phyloP scores from a whole-genome alignment of 1,284 basidiomycete species.

The Caloboletus inedulis region DNA sequence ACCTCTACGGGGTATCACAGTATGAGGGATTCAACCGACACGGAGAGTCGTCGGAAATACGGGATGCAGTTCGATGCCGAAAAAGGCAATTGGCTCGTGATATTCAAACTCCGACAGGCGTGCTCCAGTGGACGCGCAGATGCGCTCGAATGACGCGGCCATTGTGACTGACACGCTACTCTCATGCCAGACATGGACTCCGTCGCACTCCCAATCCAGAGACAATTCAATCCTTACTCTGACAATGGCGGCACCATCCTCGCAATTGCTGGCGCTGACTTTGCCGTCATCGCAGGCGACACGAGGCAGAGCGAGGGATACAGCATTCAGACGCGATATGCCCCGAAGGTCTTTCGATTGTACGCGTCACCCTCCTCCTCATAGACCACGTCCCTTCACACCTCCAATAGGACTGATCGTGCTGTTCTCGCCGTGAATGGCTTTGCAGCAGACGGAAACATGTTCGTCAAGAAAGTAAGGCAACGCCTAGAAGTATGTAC shows the following conservation, averaged over 20 bases:
- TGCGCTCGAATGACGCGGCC: slow-evolving; percentile 25
- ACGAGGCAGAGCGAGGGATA: slow-evolving; percentile 94
- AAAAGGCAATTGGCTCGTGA: neutral
- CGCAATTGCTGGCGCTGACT: slow-evolving; percentile 89
- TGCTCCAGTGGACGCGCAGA: neutral
- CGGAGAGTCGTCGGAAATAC: too few species aligned
- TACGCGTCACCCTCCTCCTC: slow-evolving; percentile 33
- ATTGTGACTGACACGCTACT: too few species aligned
- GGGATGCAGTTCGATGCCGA: too few species aligned
- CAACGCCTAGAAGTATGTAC: slow-evolving; percentile 81
- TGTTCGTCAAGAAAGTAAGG: slow-evolving; percentile 93
- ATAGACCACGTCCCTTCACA: slow-evolving; percentile 2
- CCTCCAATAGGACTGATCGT: slow-evolving; percentile 73
- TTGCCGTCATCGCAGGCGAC: slow-evolving; percentile 91
- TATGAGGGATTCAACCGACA: too few species aligned
- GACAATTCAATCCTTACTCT: slow-evolving; percentile 82
- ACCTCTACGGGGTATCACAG: too few species aligned
- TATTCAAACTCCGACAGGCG: slow-evolving; percentile 7
- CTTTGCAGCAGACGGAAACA: slow-evolving; percentile 92
- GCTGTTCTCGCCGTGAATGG: slow-evolving; percentile 92
- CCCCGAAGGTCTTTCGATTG: slow-evolving; percentile 87
- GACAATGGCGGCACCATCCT: slow-evolving; percentile 94
- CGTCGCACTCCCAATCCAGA: slow-evolving; percentile 48
- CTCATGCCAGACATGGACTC: slow-evolving; percentile 36
- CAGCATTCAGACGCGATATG: slow-evolving; percentile 93